These are phyloP conservation scores for Scolecobasidium constrictum DNA, from an alignment of 2,329 filamentous ascomycete genomes.

Conservation along the genomic window DNA sequence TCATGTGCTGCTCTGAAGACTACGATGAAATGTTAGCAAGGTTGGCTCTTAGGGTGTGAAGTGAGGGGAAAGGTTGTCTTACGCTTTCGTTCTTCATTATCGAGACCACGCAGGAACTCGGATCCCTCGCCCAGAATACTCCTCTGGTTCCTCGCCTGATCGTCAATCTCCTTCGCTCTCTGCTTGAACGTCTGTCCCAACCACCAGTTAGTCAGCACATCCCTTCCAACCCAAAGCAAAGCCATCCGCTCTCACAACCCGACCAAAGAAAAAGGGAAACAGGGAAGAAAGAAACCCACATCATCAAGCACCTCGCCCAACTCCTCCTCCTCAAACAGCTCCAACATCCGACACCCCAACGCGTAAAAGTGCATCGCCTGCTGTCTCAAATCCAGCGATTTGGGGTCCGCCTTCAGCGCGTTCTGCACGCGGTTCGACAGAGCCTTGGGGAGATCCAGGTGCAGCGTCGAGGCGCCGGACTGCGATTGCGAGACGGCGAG, in stretches of 20 bases:
- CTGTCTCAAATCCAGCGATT: slow-evolving; percentile 71
- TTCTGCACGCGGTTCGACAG: slow-evolving; percentile 73
- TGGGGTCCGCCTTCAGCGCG: slow-evolving; percentile 81
- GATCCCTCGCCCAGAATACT: slow-evolving; percentile 54
- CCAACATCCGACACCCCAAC: slow-evolving; percentile 73
- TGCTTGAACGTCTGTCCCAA: slow-evolving; percentile 61
- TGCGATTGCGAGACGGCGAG: slow-evolving; percentile 50
- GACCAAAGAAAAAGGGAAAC: too few relatives aligned
- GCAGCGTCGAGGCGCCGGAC: slow-evolving; percentile 30
- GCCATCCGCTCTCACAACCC: background rate
- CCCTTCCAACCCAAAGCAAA: background rate
- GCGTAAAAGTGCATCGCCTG: slow-evolving; percentile 83
- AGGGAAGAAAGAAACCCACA: too few relatives aligned
- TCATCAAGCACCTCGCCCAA: slow-evolving; percentile 49
- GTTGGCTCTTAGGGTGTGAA: slow-evolving; percentile 5
- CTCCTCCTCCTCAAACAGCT: slow-evolving; percentile 84
- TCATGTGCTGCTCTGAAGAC: slow-evolving; percentile 39
- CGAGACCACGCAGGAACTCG: slow-evolving; percentile 78
- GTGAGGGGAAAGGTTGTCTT: slow-evolving; percentile 17
- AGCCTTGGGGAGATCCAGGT: slow-evolving; percentile 69
- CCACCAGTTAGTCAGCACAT: slow-evolving; percentile 2
- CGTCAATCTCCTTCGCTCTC: slow-evolving; percentile 69
- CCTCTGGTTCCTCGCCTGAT: slow-evolving; percentile 79
- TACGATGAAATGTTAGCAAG: slow-evolving; percentile 14
- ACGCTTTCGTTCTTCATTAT: slow-evolving; percentile 75